Base-by-base conservation (phyloP, 352 stramenopile genomes). In the Blastocystis sp. region DNA sequence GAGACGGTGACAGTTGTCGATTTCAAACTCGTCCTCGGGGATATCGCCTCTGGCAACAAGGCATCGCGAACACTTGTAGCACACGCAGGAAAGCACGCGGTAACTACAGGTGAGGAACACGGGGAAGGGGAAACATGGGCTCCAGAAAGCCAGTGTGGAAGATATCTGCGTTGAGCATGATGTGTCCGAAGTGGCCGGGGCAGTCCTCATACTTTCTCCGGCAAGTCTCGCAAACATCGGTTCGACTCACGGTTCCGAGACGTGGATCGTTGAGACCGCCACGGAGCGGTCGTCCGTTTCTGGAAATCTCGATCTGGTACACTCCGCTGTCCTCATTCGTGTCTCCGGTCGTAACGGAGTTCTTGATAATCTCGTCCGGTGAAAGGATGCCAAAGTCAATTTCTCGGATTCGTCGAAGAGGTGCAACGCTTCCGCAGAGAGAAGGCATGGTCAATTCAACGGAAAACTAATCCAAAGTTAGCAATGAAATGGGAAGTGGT, bases 181-280 rank as follows among this genome's bases (percentile, higher is more conserved):
- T 97, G 90, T 99, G 96, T 46, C 96, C 96, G 89, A 99, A 99
- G 89, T 99, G 97, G 65, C 96, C 96, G 1, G 96, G 96, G 87
- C 96, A 97, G 87, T 96, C 94, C 84, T 97, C 96, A 87, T 97
- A 94, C 69, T 97, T 95, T 72, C 94, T 90, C 85, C 95, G 92
- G 87, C 93, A 97, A 38, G 93, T 96, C 87, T 94, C 94, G 87
- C 93, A 96, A 65, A 90, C 89, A 86, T 89, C 91, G 84, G 90
- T 90, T 56, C 93, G 93, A 88, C 95, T 92, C 71, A 92, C 94
- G 69, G 93, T 95, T 87, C 96, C 96, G 90, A 99, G 96, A 79
- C 96, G 92, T 76, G 97, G 96, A 89, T 99, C 96, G 72, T 97
- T 96, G 56, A 98, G 96, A 86, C 96, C 96, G 53, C 96, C 96